Evolutionary conservation across 768 basidiomycete species (phyloP), one percentile per base, ranked within the genome.

Genomic region (Coprinellus micaceus): DNA sequence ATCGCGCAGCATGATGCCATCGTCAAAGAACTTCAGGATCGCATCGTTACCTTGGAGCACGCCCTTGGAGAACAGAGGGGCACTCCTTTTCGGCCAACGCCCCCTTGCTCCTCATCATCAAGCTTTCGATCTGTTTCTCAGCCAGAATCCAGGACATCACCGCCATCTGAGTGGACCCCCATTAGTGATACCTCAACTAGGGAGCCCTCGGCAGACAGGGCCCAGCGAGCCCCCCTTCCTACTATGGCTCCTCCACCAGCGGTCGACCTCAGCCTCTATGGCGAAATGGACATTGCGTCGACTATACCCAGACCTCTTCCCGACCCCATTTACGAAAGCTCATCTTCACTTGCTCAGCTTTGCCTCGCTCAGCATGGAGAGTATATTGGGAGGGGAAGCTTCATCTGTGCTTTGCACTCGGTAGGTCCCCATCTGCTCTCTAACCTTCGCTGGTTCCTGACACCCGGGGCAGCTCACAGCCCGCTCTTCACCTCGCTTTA

Each of bases 281-380:
- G 28, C 12, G 49, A 51, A 36, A 51, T 51, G 17, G 49, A 51
- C 33, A 33, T 51, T 21, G 29, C 49, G 17, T 51, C 49, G n/a
- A 36, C 30, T 10, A 37, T 51, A 17, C 7, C 29, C 7, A 28
- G 21, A 24, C 57, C 64, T 47, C 55, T 75, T 33, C 64, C 72
- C 28, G 69, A 69, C 37, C 56, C 69, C n/a, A 66, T 73, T 26
- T 78, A 77, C 53, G 65, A 73, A 25, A 71, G 73, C 12, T 75
- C 75, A 0, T 74, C 49, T 21, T 30, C 49, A 3, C 62, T 80
- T 24, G 73, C 79, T 2, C 74, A 78, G 26, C 66, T 79, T 9
- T 77, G 77, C 12, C 50, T 81, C 15, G 78, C 74, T 4, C 74
- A 79, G 57, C 73, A 75, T 52, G 78, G 78, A 12, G 80, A 83